phyloP scores from a whole-genome alignment of 176 grass and related monocot genomes.

The Cocos nucifera region DNA sequence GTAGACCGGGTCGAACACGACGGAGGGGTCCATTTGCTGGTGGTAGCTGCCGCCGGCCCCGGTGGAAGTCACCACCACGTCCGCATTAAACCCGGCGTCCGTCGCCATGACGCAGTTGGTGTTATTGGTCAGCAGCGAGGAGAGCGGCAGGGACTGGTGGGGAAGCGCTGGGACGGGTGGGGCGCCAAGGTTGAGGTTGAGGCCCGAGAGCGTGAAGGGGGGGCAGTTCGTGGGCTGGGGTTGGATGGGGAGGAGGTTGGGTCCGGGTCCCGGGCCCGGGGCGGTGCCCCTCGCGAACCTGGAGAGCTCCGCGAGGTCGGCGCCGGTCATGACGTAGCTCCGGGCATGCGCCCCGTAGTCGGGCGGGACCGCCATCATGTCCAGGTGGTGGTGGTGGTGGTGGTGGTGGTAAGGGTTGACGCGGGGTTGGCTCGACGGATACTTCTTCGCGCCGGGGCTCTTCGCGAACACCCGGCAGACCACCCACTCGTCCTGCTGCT shows the following conservation, averaged over 20 bases:
- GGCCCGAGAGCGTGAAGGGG: conserved; percentile 37
- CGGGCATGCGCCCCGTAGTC: too few relatives aligned
- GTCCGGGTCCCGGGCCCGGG: conserved; percentile 13
- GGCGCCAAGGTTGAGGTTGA: conserved; percentile 58
- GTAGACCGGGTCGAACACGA: too few relatives aligned
- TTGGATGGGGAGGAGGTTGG: conserved; percentile 59
- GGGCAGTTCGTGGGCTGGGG: conserved; percentile 16
- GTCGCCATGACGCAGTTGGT: too few relatives aligned
- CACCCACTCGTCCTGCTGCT: conserved; percentile 63
- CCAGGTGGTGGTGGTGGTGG: conserved; percentile 28
- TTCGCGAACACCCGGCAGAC: conserved; percentile 77
- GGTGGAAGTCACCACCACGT: too few relatives aligned
- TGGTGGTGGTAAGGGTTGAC: conserved; percentile 30
- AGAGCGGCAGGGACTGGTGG: conserved; percentile 7
- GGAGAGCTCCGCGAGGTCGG: conserved; percentile 51
- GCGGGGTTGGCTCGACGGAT: conserved; percentile 53
- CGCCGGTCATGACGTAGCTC: conserved; percentile 14
- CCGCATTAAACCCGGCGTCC: too few relatives aligned
- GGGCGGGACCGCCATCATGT: conserved; percentile 11
- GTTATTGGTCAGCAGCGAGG: conserved; percentile 27
- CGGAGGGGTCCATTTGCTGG: too few relatives aligned
- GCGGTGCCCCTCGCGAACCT: conserved; percentile 40
- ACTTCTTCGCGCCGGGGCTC: conserved; percentile 32
- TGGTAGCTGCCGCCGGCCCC: too few relatives aligned
- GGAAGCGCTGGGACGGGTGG: not conserved